Evolutionary conservation across 331 rosid genomes (phyloP), one percentile per base, ranked within the genome.

Genomic region (Spiraea crenata): DNA sequence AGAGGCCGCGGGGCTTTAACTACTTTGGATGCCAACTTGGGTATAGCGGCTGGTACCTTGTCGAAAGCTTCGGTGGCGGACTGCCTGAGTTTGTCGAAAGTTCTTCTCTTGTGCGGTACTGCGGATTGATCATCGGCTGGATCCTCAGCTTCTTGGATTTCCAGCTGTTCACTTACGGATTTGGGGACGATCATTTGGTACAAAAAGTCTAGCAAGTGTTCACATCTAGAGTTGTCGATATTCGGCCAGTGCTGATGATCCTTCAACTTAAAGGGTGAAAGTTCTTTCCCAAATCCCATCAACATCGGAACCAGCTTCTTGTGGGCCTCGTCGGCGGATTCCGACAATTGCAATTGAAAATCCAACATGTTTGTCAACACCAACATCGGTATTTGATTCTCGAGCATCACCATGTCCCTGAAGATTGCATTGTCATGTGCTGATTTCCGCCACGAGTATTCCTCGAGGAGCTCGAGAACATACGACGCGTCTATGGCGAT

Each of bases 371-470:
- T 86, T 67, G 92, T 85, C 70, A 86, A 45, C 25, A 88, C 84
- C 70, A 86, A 77, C 11, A 90, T 11, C 11, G 96, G 98, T 31
- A 92, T 79, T 80, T 90, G 96, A 58, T 92, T 90, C 82, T 90
- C 96, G 3, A 90, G 85, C 96, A 85, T 90, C 3, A 92, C 78
- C 15, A 85, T 42, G 69, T 92, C 98, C 61, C 88, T 88, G 48
- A 92, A 81, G 45, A 88, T 86, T 44, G 91, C 84, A 76, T 83
- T 25, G 31, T 2, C 79, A 57, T 85, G 85, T 1, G 85, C 89
- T 4, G 88, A 84, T 69, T 86, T 89, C 59, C 56, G 75, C 34
- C 93, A 88, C 3, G 82, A 80, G 71, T 61, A 68, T 51, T 89
- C 96, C 10, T 80, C 85, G 74, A 90, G 88, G 61, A 92, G 72